phyloP scores from a whole-genome alignment of 805 yeast genomes.

The Schizosaccharomyces cryophilus region DNA sequence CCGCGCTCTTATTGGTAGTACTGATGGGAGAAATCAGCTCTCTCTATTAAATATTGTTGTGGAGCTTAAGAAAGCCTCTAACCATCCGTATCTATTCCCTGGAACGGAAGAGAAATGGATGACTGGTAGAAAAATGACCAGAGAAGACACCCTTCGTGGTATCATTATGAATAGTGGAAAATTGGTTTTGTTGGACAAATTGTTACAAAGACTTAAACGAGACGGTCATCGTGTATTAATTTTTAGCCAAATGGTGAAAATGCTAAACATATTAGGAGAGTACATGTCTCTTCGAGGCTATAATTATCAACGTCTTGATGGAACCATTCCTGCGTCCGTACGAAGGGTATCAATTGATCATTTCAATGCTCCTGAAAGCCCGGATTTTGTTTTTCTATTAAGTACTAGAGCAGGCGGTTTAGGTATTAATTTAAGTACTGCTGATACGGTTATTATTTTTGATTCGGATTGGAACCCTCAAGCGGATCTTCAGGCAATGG shows the following conservation, averaged over 20 bases:
- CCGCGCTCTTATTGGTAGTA: constrained; percentile 52
- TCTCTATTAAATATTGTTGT: constrained; percentile 79
- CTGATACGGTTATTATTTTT: constrained; percentile 92
- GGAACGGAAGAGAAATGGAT: constrained; percentile 68
- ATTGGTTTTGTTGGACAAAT: constrained; percentile 84
- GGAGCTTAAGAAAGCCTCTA: constrained; percentile 86
- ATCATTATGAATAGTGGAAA: constrained; percentile 96
- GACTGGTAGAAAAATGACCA: constrained; percentile 25
- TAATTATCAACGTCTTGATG: constrained; percentile 80
- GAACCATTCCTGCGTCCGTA: constrained; percentile 84
- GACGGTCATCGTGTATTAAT: constrained; percentile 93
- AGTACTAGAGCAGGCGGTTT: constrained; percentile 97
- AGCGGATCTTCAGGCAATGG: constrained; percentile 98
- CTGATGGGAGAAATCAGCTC: constrained; percentile 22
- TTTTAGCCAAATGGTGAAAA: constrained; percentile 95
- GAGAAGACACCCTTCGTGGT: constrained; percentile 70
- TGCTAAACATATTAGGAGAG: constrained; percentile 85
- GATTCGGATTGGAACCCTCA: constrained; percentile 99
- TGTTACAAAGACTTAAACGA: constrained; percentile 55
- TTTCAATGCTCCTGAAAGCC: constrained; percentile 78
- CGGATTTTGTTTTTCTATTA: constrained; percentile 69
- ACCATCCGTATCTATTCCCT: constrained; percentile 88
- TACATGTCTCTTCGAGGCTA: constrained; percentile 69
- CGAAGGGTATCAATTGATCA: constrained; percentile 90
- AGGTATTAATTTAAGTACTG: constrained; percentile 96